These are phyloP conservation scores for Penicillium cataractarum DNA, from an alignment of 495 filamentous ascomycete species.

Conservation along the genomic window DNA sequence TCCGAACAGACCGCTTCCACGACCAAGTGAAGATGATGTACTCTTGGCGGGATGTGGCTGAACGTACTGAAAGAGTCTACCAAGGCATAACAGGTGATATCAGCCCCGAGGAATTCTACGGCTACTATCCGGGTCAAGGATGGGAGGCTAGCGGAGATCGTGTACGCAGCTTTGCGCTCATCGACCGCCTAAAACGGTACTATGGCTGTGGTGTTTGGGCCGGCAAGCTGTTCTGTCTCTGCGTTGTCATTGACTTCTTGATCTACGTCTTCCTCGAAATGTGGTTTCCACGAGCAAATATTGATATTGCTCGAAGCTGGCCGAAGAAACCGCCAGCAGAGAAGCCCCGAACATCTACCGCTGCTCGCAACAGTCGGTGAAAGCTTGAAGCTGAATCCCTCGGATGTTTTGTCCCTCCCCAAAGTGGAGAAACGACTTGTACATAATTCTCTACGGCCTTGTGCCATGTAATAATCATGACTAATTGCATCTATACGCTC, in stretches of 20 bases:
- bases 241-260: slow-evolving; percentile 90
- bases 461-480: not conserved
- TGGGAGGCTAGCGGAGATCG: slow-evolving; percentile 74
- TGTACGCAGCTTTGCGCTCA: slow-evolving; percentile 84
- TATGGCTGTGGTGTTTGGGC: slow-evolving; percentile 99
- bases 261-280: slow-evolving; percentile 86
- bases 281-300: slow-evolving; percentile 78
- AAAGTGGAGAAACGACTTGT: not conserved
- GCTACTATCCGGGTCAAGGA: slow-evolving; percentile 64
- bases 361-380: slow-evolving; percentile 16
- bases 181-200: slow-evolving; percentile 92
- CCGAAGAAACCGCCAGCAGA: slow-evolving; percentile 65
- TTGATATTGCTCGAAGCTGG: slow-evolving; percentile 90
- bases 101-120: slow-evolving; percentile 85
- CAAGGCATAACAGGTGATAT: slow-evolving; percentile 85
- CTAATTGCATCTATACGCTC: not conserved
- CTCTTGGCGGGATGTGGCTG: slow-evolving; percentile 92
- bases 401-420: not conserved
- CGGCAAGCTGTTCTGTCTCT: slow-evolving; percentile 93
- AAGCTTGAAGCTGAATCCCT: not conserved
- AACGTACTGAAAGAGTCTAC: slow-evolving; percentile 92
- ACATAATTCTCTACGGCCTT: not conserved
- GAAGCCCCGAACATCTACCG: slow-evolving; percentile 14
- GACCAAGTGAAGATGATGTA: slow-evolving; percentile 98
- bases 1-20: slow-evolving; percentile 92